These are phyloP conservation scores for Hyaloscypha variabilis DNA, from an alignment of 495 filamentous ascomycete genomes.

Conservation along the genomic window DNA sequence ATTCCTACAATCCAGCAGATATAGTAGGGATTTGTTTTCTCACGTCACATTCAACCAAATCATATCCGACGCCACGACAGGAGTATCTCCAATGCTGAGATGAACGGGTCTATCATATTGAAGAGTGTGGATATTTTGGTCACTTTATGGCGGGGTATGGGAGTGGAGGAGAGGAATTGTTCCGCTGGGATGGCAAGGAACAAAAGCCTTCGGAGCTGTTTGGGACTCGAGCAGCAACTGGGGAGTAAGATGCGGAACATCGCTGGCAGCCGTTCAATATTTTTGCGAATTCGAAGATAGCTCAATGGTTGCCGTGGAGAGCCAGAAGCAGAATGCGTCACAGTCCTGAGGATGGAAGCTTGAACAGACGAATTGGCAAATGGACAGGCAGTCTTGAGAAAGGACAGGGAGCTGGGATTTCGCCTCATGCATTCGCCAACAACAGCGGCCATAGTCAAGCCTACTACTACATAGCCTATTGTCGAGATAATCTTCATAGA, in stretches of 20 bases:
- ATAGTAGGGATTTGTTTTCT: constrained; percentile 6
- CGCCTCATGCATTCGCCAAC: constrained; percentile 33
- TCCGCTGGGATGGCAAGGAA: background rate
- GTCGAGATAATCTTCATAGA: constrained; percentile 40
- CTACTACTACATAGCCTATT: constrained; percentile 39
- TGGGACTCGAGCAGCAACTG: background rate
- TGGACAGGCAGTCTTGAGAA: constrained; percentile 9
- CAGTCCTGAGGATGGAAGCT: constrained; percentile 2
- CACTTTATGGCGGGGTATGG: background rate
- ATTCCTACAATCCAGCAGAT: constrained; percentile 19
- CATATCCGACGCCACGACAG: background rate
- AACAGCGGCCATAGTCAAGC: constrained; percentile 35
- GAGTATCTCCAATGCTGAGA: background rate
- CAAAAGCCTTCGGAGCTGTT: background rate
- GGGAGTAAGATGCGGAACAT: background rate
- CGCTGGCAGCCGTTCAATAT: background rate
- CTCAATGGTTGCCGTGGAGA: background rate
- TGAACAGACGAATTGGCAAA: constrained; percentile 10
- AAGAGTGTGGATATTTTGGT: background rate
- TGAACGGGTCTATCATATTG: background rate
- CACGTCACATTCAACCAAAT: background rate
- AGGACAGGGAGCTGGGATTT: constrained; percentile 17
- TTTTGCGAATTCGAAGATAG: background rate
- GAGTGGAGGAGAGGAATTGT: background rate
- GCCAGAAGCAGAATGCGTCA: background rate